Conservation (phyloP, 306 rosid species). For the Mimosa bimucronata region DNA sequence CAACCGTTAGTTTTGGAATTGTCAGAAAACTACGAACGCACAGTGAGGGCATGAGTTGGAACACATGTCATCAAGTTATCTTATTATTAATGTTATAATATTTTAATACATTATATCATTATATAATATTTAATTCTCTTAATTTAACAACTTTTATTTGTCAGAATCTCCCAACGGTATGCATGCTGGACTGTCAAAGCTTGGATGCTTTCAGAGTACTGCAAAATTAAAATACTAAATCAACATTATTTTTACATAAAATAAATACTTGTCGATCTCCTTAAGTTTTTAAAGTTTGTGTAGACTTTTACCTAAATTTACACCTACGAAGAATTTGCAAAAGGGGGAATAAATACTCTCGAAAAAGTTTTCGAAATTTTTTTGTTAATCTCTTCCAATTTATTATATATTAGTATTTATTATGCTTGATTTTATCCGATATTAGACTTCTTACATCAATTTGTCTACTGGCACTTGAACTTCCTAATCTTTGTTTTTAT, state of each 20-base stretch:
- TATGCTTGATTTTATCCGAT: no score
- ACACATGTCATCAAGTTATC: constrained; percentile 1
- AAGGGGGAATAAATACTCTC: neutral
- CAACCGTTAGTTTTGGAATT: neutral
- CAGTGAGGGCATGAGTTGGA: neutral
- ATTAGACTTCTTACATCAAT: no score
- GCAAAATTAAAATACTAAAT: neutral
- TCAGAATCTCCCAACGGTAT: neutral
- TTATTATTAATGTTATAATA: neutral
- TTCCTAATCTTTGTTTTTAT: no score
- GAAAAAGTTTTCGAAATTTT: neutral
- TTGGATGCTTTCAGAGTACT: neutral
- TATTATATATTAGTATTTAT: no score
- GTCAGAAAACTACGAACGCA: neutral
- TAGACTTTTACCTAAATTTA: neutral
- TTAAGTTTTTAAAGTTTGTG: neutral
- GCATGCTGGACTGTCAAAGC: neutral
- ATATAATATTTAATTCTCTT: neutral
- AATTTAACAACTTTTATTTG: neutral
- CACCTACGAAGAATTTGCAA: neutral
- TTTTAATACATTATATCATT: neutral
- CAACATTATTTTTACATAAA: neutral
- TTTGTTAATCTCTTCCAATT: neutral
- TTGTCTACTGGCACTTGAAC: no score
- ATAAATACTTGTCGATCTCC: neutral